A percentile compares a stretch with the other conserved stretches of the same genome.
Conservation (phyloP, 2,329 filamentous ascomycete genomes). For the Stemphylium beticola region DNA sequence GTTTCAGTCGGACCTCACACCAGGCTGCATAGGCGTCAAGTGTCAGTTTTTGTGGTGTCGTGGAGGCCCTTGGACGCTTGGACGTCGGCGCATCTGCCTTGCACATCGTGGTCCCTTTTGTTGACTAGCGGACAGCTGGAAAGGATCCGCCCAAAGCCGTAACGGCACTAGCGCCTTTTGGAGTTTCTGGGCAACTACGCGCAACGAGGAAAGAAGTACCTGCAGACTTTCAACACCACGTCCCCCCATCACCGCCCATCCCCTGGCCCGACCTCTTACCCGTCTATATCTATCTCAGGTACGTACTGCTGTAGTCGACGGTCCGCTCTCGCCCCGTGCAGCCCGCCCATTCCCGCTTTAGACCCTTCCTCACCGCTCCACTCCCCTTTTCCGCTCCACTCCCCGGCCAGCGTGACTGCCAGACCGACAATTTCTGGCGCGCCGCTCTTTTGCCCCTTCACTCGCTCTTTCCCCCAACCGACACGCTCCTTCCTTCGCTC, state of each 20-base stretch:
- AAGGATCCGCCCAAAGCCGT: constrained; percentile 30
- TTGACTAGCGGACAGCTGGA: constrained; percentile 8
- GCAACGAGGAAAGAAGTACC: constrained; percentile 47
- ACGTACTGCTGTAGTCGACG: constrained; percentile 30
- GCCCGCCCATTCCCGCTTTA: constrained; percentile 29
- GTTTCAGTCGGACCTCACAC: constrained; percentile 2
- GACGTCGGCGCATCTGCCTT: constrained; percentile 29
- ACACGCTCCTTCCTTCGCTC: constrained; percentile 11
- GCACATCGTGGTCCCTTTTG: constrained; percentile 23
- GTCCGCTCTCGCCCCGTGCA: constrained; percentile 22
- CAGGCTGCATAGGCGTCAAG: constrained; percentile 12
- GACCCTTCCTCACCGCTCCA: constrained; percentile 36
- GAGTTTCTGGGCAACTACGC: constrained; percentile 39
- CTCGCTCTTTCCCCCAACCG: constrained; percentile 16
- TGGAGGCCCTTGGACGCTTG: constrained; percentile 14
- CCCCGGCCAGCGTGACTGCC: constrained; percentile 41
- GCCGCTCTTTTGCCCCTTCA: constrained; percentile 21
- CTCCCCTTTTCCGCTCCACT: constrained; percentile 44
- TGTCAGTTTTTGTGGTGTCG: constrained; percentile 4
- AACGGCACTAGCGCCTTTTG: constrained; percentile 33
- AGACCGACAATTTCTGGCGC: constrained; percentile 31
- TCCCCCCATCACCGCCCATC: constrained; percentile 37
- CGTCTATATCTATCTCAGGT: constrained; percentile 38
- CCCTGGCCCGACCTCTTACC: constrained; percentile 32
- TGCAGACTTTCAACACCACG: constrained; percentile 43